Conservation (phyloP, 257 asterid species). For the Primulina huaijiensis region DNA sequence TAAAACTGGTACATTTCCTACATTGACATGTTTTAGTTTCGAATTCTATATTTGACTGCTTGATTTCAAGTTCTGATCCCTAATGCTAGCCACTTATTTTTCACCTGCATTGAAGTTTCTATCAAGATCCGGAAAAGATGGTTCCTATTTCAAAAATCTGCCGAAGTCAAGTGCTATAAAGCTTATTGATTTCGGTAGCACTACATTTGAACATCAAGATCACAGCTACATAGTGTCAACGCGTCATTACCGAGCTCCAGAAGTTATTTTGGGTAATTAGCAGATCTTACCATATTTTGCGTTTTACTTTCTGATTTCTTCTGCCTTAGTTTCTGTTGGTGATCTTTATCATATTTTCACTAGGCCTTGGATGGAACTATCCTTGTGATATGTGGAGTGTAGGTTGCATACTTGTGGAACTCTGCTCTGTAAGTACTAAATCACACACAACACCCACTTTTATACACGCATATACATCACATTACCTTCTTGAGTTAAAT, state of each 20-base stretch:
- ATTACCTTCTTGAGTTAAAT: constrained; percentile 5
- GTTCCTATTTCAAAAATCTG: constrained; percentile 65
- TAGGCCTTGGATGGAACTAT: constrained; percentile 91
- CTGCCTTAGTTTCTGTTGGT: constrained; percentile 7
- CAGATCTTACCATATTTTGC: constrained; percentile 24
- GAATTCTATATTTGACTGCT: constrained; percentile 14
- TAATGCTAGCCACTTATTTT: constrained; percentile 19
- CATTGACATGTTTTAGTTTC: constrained; percentile 1
- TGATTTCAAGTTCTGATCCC: constrained; percentile 7
- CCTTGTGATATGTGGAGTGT: constrained; percentile 96
- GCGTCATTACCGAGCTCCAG: constrained; percentile 96
- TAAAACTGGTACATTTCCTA: constrained; percentile 18
- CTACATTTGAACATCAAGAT: constrained; percentile 72
- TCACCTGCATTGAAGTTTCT: constrained; percentile 44
- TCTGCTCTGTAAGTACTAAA: constrained; percentile 69
- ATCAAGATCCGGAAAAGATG: constrained; percentile 52
- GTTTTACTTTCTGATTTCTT: constrained; percentile 1
- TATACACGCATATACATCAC: not conserved
- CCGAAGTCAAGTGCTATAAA: constrained; percentile 94
- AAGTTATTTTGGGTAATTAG: constrained; percentile 81
- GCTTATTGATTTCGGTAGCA: constrained; percentile 94
- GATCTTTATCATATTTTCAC: constrained; percentile 24
- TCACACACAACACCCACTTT: too few relatives aligned
- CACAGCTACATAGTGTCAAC: constrained; percentile 83
- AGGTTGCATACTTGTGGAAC: constrained; percentile 89